Conservation (phyloP, 2,329 filamentous ascomycete genomes). For the Aureobasidium lini region DNA sequence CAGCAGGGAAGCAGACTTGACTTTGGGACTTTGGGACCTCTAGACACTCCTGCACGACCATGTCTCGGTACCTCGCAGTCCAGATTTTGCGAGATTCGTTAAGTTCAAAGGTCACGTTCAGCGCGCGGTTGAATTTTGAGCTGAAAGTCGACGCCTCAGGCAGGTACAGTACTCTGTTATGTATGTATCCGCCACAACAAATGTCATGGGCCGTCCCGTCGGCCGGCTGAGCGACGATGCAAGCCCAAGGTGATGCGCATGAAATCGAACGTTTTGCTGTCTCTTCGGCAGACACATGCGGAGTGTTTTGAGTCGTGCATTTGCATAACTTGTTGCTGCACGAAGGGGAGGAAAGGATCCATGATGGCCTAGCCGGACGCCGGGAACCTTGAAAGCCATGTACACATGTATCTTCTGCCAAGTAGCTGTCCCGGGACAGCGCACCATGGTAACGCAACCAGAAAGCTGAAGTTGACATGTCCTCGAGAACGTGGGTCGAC, state of each 20-base stretch:
- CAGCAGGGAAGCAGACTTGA: background rate
- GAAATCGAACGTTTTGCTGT: background rate
- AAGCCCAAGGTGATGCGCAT: background rate
- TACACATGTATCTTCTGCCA: background rate
- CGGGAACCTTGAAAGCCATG: background rate
- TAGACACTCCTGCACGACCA: background rate
- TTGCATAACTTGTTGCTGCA: background rate
- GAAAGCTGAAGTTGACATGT: background rate
- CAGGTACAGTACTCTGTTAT: background rate
- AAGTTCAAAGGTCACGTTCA: too few species aligned
- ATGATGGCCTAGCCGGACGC: background rate
- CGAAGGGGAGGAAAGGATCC: too few species aligned
- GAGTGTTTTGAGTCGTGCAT: background rate
- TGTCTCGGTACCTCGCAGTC: background rate
- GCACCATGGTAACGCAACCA: background rate
- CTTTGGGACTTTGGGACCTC: background rate
- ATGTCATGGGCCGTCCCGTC: background rate
- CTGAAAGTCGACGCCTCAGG: background rate
- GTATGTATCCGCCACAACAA: background rate
- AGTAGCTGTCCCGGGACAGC: background rate
- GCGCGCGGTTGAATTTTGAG: background rate
- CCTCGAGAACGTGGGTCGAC: conserved; percentile 1
- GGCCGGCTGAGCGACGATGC: background rate
- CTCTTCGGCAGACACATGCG: background rate
- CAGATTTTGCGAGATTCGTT: background rate